Evolutionary conservation across 345 rosid genomes (phyloP), one percentile per base, ranked within the genome.

Genomic region (Balakata baccata): DNA sequence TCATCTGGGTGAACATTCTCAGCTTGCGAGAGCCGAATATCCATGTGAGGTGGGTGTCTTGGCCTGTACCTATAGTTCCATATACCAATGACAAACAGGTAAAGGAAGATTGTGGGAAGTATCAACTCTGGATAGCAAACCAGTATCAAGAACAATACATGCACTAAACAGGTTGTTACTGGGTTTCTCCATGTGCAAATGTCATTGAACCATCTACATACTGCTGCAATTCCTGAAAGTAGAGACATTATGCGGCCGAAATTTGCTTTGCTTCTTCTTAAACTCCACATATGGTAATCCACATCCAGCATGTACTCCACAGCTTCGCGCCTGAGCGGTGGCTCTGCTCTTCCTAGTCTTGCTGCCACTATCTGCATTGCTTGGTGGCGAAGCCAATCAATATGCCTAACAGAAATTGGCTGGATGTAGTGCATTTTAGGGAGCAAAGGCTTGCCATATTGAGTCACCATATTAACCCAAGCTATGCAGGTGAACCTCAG

Each of bases 351-450:
- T 39, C 43, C 25, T n/a, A 79, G 76, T 64, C 82, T 75, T 9
- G 47, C 72, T 1, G 79, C 76, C 10, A 79, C 76, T 57, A 79
- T 79, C 76, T 66, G 79, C 57, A 79, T 75, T 43, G 79, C 82
- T n/a, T 79, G 79, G 76, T 66, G 70, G 52, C 82, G 79, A 22
- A 79, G 79, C 76, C 18, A 60, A 54, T 79, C 76, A 37, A 71
- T 79, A 63, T 70, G 70, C 51, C 54, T 61, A 7, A 75, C 76
- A 6, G 82, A 56, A 53, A 79, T 75, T 18, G 82, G 82, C 22
- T 79, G 82, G 29, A 67, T n/a, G 46, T 79, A 79, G 54, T 79
- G 82, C 82, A 79, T 79, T 63, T 75, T 79, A 52, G 82, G 82
- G 25, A 79, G 82, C 69, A 79, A 47, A 14, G 82, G 82, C 51